Evolutionary conservation across 2,329 filamentous ascomycete genomes (phyloP).

Genomic region (Microdochium trichocladiopsis): DNA sequence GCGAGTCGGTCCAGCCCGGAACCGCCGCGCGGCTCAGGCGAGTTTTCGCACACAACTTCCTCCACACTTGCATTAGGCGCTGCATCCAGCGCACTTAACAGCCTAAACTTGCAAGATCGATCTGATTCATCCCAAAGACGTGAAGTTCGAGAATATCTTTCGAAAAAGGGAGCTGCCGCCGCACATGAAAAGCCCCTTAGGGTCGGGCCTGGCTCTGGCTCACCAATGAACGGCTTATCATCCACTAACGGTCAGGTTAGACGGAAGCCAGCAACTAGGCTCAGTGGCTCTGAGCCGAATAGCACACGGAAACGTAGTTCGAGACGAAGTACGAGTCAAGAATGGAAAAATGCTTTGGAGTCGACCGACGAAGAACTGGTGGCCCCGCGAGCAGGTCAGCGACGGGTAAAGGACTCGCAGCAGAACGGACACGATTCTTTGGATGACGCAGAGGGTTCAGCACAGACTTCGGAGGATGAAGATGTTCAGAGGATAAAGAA

Average conservation of each 20-base stretch:
- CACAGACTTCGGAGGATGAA: conserved; percentile 34
- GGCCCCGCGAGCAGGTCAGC: conserved; percentile 7
- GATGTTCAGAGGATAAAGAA: conserved; percentile 31
- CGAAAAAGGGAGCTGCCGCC: conserved; percentile 8
- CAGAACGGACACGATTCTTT: conserved; percentile 30
- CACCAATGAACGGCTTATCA: conserved; percentile 3
- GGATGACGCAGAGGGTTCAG: conserved; percentile 39
- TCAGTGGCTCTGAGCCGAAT: conserved; percentile 10
- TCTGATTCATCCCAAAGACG: conserved; percentile 9
- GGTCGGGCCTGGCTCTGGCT: background rate
- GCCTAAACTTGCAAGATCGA: conserved; percentile 20
- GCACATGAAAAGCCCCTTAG: conserved; percentile 4
- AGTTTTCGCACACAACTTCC: conserved; percentile 27
- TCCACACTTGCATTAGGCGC: conserved; percentile 47
- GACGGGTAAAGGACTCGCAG: conserved; percentile 24
- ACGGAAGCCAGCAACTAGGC: conserved; percentile 8
- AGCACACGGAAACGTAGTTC: conserved; percentile 13
- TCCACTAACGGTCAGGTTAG: conserved; percentile 8
- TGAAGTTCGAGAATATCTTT: conserved; percentile 7
- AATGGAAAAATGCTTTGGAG: conserved; percentile 7
- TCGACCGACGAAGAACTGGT: conserved; percentile 14
- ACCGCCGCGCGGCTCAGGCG: conserved; percentile 29
- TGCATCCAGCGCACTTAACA: conserved; percentile 46
- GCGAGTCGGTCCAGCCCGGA: conserved; percentile 18
- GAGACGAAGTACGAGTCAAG: conserved; percentile 6